Conservation (phyloP, 2,329 filamentous ascomycete species). For the Arthrobotrys iridis region DNA sequence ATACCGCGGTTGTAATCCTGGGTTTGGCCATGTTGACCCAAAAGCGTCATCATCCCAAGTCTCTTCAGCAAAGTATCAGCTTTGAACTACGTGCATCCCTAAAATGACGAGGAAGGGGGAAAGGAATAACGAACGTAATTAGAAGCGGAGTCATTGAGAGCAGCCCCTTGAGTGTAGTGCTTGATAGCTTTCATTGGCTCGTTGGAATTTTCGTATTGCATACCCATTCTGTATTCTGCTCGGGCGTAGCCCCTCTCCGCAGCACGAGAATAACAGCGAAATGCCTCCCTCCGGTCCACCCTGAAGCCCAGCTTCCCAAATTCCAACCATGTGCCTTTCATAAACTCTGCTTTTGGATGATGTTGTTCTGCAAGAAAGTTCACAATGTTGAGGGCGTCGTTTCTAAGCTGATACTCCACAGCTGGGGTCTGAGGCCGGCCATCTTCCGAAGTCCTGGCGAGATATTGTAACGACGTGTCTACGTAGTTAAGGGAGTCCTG, state of each 20-base stretch:
- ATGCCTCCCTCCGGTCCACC: constrained; percentile 93
- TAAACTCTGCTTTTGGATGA: constrained; percentile 93
- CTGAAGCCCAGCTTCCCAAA: constrained; percentile 95
- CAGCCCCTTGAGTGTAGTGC: constrained; percentile 86
- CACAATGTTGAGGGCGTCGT: constrained; percentile 92
- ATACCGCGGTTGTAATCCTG: constrained; percentile 82
- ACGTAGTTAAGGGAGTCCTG: constrained; percentile 90
- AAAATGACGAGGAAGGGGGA: background rate
- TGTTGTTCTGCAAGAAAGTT: constrained; percentile 87
- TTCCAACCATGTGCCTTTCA: constrained; percentile 95
- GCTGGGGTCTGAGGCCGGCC: constrained; percentile 80
- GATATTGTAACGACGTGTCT: constrained; percentile 81
- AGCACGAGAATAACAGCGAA: constrained; percentile 83
- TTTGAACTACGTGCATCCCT: background rate
- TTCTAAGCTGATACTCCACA: constrained; percentile 84
- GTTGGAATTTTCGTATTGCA: constrained; percentile 96
- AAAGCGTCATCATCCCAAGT: constrained; percentile 94
- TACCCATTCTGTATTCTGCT: constrained; percentile 95
- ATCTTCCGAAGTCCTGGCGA: constrained; percentile 72
- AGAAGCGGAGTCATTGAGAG: constrained; percentile 84
- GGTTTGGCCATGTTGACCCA: constrained; percentile 89
- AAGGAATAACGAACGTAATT: constrained; percentile 67
- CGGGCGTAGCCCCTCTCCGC: constrained; percentile 85
- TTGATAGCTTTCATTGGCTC: constrained; percentile 89
- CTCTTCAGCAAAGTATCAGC: constrained; percentile 67